These are phyloP conservation scores for Salix purpurea DNA, from an alignment of 345 rosid species.

Conservation along the genomic window DNA sequence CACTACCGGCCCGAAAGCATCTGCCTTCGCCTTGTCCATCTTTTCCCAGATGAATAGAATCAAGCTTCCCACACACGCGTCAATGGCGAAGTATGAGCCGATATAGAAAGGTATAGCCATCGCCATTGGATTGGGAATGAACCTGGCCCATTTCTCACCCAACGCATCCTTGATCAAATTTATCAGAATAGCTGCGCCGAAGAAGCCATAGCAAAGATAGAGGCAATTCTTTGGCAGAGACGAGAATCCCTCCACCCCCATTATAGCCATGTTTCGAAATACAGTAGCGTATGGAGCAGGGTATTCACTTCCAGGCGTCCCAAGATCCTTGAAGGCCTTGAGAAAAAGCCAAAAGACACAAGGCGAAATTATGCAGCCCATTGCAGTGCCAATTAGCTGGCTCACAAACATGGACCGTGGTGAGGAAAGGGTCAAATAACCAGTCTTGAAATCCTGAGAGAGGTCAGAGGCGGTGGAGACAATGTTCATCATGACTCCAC, in stretches of 20 bases:
- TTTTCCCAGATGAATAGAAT: slow-evolving; percentile 33
- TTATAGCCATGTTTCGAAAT: neutral
- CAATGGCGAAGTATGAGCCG: slow-evolving; percentile 41
- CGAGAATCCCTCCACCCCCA: neutral
- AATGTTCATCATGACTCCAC: slow-evolving; percentile 33
- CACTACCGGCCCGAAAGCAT: slow-evolving; percentile 24
- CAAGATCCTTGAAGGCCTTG: slow-evolving; percentile 17
- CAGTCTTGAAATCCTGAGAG: slow-evolving; percentile 32
- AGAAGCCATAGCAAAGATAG: slow-evolving; percentile 39
- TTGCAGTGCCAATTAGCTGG: slow-evolving; percentile 27
- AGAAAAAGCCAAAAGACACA: slow-evolving; percentile 29
- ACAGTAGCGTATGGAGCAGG: neutral
- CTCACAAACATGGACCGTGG: slow-evolving; percentile 33
- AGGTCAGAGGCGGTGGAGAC: slow-evolving; percentile 27
- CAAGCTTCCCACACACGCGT: slow-evolving; percentile 41
- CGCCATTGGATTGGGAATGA: slow-evolving; percentile 42
- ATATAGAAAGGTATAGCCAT: slow-evolving; percentile 42
- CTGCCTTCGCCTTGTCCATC: slow-evolving; percentile 24
- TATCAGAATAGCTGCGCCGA: slow-evolving; percentile 23
- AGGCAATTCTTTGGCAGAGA: neutral
- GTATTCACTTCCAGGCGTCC: neutral
- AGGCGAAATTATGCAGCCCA: slow-evolving; percentile 28
- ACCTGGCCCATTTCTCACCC: slow-evolving; percentile 8
- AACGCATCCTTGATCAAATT: slow-evolving; percentile 25
- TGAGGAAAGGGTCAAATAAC: slow-evolving; percentile 27